These are phyloP conservation scores for Entophlyctis luteolus DNA, from an alignment of 192 early-diverging fungal species.

Conservation along the genomic window DNA sequence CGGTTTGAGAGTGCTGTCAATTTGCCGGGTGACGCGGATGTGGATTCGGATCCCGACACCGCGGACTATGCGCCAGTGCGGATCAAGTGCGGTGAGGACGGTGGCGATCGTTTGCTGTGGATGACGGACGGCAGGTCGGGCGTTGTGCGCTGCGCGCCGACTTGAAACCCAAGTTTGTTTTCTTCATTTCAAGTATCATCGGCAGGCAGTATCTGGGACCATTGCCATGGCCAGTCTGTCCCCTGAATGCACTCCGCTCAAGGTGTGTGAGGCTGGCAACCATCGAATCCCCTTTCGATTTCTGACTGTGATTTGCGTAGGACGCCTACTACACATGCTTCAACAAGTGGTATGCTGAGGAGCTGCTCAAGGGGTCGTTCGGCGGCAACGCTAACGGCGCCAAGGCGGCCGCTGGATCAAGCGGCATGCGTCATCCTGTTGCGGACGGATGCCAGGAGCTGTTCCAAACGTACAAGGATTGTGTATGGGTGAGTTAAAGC, in stretches of 20 bases:
- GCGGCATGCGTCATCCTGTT: no score
- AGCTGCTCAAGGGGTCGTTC: slow-evolving; percentile 82
- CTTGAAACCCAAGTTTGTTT: no score
- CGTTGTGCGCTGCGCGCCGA: no score
- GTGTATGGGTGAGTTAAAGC: slow-evolving; percentile 69
- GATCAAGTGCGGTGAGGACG: no score
- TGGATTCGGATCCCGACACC: no score
- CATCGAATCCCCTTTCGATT: neutral
- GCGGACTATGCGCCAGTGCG: no score
- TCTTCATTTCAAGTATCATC: no score
- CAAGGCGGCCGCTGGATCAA: slow-evolving; percentile 7
- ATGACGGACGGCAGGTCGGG: no score
- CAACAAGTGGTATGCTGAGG: slow-evolving; percentile 93
- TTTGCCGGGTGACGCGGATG: no score
- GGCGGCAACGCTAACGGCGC: neutral
- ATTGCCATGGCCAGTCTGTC: slow-evolving; percentile 29
- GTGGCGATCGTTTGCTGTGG: no score
- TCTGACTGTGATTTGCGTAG: neutral
- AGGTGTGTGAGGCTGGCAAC: neutral
- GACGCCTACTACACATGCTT: slow-evolving; percentile 87
- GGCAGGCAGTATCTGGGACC: neutral
- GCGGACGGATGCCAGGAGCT: slow-evolving; percentile 76
- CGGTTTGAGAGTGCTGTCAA: neutral
- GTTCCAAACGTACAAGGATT: slow-evolving; percentile 78
- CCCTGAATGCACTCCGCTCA: slow-evolving; percentile 42